phyloP scores from a whole-genome alignment of 768 basidiomycete species.

The Lactifluus subvellereus region DNA sequence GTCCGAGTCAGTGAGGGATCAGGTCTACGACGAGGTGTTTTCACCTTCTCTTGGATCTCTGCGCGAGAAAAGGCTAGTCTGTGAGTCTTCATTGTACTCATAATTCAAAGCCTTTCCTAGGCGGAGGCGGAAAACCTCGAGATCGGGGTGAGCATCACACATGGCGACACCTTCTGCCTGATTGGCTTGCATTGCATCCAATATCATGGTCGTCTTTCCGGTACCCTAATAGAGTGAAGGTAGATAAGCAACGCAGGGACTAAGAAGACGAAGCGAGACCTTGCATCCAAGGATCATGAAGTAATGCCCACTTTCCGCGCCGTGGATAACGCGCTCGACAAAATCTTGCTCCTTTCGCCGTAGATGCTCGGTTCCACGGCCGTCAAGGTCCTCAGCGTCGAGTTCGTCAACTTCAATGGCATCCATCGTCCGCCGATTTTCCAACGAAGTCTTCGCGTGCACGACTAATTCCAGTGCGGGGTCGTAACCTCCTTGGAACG shows the following conservation, averaged over 20 bases:
- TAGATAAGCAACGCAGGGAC: constrained; percentile 14
- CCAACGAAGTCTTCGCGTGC: constrained; percentile 32
- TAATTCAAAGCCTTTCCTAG: constrained; percentile 83
- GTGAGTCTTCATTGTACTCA: constrained; percentile 81
- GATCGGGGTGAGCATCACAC: constrained; percentile 80
- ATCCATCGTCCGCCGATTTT: constrained; percentile 28
- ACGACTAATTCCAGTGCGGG: constrained; percentile 72
- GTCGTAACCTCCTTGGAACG: constrained; percentile 76
- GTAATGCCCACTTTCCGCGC: constrained; percentile 65
- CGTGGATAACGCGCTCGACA: constrained; percentile 76
- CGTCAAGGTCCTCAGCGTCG: constrained; percentile 37
- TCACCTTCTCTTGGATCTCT: constrained; percentile 76
- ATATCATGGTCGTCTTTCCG: constrained; percentile 78
- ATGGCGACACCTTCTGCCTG: constrained; percentile 68
- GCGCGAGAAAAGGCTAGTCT: constrained; percentile 73
- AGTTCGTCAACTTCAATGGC: constrained; percentile 28
- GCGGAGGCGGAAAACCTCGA: constrained; percentile 80
- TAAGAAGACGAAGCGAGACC: constrained; percentile 34
- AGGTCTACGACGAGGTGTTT: constrained; percentile 4
- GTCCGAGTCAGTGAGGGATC: constrained; percentile 11
- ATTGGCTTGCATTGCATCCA: constrained; percentile 72
- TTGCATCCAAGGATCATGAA: constrained; percentile 75
- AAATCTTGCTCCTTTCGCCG: constrained; percentile 67
- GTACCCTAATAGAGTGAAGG: constrained; percentile 45
- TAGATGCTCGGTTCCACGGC: constrained; percentile 54